Evolutionary conservation across 352 stramenopile species (phyloP), one percentile per base, ranked within the genome.

Genomic region (Elongisporangium undulatum): DNA sequence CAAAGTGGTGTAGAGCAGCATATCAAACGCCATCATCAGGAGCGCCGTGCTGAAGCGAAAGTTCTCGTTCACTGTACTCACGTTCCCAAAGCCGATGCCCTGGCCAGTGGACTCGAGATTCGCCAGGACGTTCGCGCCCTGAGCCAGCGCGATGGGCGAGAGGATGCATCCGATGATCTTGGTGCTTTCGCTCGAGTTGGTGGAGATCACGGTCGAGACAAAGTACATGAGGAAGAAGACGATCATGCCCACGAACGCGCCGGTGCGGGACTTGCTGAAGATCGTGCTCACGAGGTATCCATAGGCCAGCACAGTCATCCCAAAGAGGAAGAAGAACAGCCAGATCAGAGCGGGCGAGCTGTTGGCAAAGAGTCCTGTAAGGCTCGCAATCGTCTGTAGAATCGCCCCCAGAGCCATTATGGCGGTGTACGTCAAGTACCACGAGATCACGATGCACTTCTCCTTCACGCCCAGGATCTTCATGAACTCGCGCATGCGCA

Each of bases 401-500:
- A 94, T 48, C 0, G 75, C 72, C 0, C 81, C 75, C 12, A 93
- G 45, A 15, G 95, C 64, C 20, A 97, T 64, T 48, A 97, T 89
- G n/a, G 78, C 24, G 5, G 87, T 65, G 75, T 97, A 97, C 23
- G 89, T 95, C 52, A 98, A 76, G 59, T 87, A 90, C 82, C 82
- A 92, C 22, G 72, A 83, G 21, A 73, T 52, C 16, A 88, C 69
- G 56, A 92, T 90, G 19, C 64, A 68, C 16, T 58, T 70, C 51
- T 92, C 80, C 13, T 67, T 93, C 23, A 98, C 77, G n/a, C 95
- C 94, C 62, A 98, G 86, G 53, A 87, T 82, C 66, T 93, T 92
- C 71, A 98, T 94, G 49, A 80, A 82, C 64, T 98, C 93, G 20
- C 92, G 89, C 49, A 94, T 73, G 1, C 85, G 75, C 5, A 75